These are phyloP conservation scores for Thielaviopsis populi DNA, from an alignment of 2,329 filamentous ascomycete genomes.

Conservation along the genomic window DNA sequence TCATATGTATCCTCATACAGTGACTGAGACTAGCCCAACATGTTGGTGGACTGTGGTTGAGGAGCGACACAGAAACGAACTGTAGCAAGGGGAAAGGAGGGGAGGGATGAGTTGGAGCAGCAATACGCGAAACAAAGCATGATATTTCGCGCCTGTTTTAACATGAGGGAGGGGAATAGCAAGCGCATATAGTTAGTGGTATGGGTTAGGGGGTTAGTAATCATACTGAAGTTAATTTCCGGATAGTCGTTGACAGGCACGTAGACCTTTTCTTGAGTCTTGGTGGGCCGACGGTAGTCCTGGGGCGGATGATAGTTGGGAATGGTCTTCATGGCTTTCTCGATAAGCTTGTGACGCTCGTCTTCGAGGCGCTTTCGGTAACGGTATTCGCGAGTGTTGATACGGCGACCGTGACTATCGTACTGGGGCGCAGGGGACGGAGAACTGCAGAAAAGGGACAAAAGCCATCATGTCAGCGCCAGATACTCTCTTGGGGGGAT, in stretches of 20 bases:
- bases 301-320: constrained; percentile 98
- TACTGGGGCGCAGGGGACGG: constrained; percentile 93
- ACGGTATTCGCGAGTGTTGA: constrained; percentile 96
- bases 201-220: constrained; percentile 94
- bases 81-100: constrained; percentile 18
- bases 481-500: constrained; percentile 3
- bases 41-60: constrained; percentile 2
- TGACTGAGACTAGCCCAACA: neutral
- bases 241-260: constrained; percentile 99
- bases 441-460: constrained; percentile 44
- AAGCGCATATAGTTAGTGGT: constrained; percentile 25
- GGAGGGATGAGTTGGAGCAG: constrained; percentile 7
- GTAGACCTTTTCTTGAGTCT: constrained; percentile 99
- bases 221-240: constrained; percentile 99
- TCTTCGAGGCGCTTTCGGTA: constrained; percentile 97
- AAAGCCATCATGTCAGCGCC: neutral
- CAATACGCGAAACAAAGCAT: constrained; percentile 21
- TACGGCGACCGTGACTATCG: constrained; percentile 97
- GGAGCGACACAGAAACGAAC: constrained; percentile 22
- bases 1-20: constrained; percentile 1
- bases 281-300: constrained; percentile 96
- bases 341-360: constrained; percentile 95
- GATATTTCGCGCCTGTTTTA: constrained; percentile 17
- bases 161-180: constrained; percentile 22
- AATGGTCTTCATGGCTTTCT: constrained; percentile 99